Base-by-base conservation (phyloP, 805 yeast species). In the Kodamaea hsintzibuensis region DNA sequence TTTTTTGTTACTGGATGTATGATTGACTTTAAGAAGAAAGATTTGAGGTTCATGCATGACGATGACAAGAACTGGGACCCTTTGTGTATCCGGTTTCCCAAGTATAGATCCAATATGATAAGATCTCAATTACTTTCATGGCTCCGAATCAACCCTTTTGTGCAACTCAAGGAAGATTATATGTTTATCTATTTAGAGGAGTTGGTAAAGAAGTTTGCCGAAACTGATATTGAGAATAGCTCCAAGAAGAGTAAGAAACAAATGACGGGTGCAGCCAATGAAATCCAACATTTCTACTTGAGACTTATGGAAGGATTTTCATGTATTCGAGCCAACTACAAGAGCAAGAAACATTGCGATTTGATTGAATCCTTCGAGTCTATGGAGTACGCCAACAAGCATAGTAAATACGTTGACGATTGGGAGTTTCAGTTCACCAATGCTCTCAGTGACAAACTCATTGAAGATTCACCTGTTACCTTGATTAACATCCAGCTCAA, bases 91-190 rank as follows among this genome's bases (percentile, higher is more conserved):
- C 49, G 46, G 54, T 53, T 63, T 13, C 57, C 58, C 3, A 60
- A 62, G 46, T 53, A 63, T 14, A 59, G 57, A 42, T 60, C 66
- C 13, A 61, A 56, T 35, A 52, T 62, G 38, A 58, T 66, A 2
- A 57, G 66, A 42, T 52, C 65, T 5, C 78, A 74, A 49, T 52
- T 75, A 13, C 56, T 60, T 7, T 72, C 72, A 53, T 76, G 80
- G 80, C 66, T 74, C 62, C 62, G 62, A 18, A 50, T 76, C 14
- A 60, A 64, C 45, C 80, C 80, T 0, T 73, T 74, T 50, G 58
- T 60, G 17, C 66, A 70, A 51, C 67, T 70, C 42, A 55, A 62
- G 12, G 66, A 65, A 42, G 51, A 62, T 2, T 65, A 53, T 47
- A 64, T 69, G 35, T 39, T 57, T 8, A 60, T 60, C 14, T 63